phyloP scores from a whole-genome alignment of 2,329 filamentous ascomycete genomes.

The Colletotrichum shisoi region DNA sequence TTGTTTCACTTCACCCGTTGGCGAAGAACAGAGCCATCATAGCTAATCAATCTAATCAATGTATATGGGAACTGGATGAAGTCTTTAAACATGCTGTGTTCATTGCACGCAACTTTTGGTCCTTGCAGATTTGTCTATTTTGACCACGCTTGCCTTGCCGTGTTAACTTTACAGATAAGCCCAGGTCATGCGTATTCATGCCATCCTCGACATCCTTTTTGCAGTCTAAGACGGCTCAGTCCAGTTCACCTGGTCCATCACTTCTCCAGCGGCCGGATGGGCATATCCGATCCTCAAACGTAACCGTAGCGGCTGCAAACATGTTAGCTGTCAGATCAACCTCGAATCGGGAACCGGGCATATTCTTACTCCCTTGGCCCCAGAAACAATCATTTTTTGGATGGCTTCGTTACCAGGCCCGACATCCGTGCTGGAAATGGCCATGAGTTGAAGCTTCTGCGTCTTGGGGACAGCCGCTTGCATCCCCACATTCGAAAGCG shows the following conservation, averaged over 20 bases:
- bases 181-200: constrained; percentile 8
- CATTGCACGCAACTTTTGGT: constrained; percentile 1
- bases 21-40: neutral
- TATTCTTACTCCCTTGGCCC: constrained; percentile 84
- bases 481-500: constrained; percentile 77
- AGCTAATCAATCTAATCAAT: neutral
- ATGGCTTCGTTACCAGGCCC: constrained; percentile 81
- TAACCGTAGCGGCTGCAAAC: constrained; percentile 76
- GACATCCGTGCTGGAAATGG: constrained; percentile 83
- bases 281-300: constrained; percentile 84
- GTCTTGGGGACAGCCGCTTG: constrained; percentile 97
- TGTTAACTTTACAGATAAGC: constrained; percentile 32
- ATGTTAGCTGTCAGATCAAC: constrained; percentile 33
- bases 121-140: constrained; percentile 30
- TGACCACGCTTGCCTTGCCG: constrained; percentile 32
- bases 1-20: neutral
- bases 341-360: constrained; percentile 39
- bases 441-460: constrained; percentile 90
- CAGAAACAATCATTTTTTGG: constrained; percentile 87
- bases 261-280: constrained; percentile 71
- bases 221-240: constrained; percentile 70
- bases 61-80: too few relatives aligned
- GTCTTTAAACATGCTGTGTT: neutral
- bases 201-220: neutral
- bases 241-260: constrained; percentile 97